Evolutionary conservation across 371 early-diverging fungal species (phyloP), one percentile per base, ranked within the genome.

Genomic region (Mucor circinelloides): DNA sequence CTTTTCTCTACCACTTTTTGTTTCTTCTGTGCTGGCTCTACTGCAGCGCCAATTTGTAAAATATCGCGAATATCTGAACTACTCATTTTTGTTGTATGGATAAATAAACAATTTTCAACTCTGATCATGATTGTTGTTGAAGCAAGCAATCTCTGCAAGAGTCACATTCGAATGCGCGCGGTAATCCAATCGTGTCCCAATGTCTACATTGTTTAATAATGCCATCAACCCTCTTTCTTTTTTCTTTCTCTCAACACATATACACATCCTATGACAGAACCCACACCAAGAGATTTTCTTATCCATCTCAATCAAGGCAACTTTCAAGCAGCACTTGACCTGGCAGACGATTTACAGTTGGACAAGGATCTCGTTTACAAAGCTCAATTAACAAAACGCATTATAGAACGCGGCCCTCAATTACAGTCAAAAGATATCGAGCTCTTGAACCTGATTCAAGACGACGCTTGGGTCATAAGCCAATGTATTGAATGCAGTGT

Each of bases 11-110:
- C 54, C 1, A 79, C 68, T 58, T 77, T 69, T 58, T 75, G 30
- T 65, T 75, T 69, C 62, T 67, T 72, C 48, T 58, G 68, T 8
- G 36, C 28, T 2, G 73, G 74, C 63, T 82, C 85, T 15, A 80
- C 48, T 28, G 87, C 72, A 67, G 81, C 75, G 8, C 69, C 70
- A 50, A 90, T 68, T 64, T 87, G 85, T 46, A 90, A 73, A 67
- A 90, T 90, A 67, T 90, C 90, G 25, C 89, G 85, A 65, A 90
- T 82, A 65, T 90, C 90, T 63, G 80, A 86, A 61, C 87, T 82
- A 63, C 85, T 86, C 74, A 84, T 83, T 57, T 6, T 15, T 27
- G 0, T 27, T 54, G 28, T 54, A 54, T 15, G 27, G 28, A 54
- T 19, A 13, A 19, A 50, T 50, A 19, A 42, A 42, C 42, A 42